Conservation (phyloP, 2,329 filamentous ascomycete species). For the Dendryphion nanum region DNA sequence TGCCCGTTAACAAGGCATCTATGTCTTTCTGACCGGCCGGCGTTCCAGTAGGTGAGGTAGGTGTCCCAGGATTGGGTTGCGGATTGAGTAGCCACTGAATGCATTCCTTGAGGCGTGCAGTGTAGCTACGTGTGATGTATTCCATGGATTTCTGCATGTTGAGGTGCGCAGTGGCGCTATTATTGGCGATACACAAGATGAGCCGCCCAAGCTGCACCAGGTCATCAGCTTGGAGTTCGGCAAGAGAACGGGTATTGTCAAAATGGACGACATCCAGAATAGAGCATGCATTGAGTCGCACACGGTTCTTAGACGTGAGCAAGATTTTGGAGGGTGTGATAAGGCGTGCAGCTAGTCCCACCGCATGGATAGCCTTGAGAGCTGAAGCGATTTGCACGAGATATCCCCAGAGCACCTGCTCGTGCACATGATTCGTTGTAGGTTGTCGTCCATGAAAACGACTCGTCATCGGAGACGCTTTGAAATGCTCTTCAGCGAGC, state of each 20-base stretch:
- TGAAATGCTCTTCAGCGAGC: conserved; percentile 77
- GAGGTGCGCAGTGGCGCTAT: conserved; percentile 57
- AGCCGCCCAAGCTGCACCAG: conserved; percentile 80
- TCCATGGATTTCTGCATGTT: conserved; percentile 73
- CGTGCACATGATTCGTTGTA: conserved; percentile 49
- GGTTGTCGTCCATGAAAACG: conserved; percentile 40
- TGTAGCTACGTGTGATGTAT: conserved; percentile 73
- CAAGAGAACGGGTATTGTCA: conserved; percentile 65
- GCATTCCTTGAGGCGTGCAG: conserved; percentile 72
- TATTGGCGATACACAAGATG: conserved; percentile 78
- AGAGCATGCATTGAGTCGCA: conserved; percentile 83
- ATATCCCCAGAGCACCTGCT: conserved; percentile 85
- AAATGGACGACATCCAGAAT: conserved; percentile 87
- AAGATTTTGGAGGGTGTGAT: conserved; percentile 88
- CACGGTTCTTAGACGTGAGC: conserved; percentile 83
- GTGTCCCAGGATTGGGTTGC: conserved; percentile 20
- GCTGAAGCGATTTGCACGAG: conserved; percentile 88
- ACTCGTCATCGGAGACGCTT: conserved; percentile 22
- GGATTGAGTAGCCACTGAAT: conserved; percentile 79
- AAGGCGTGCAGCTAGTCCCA: conserved; percentile 78
- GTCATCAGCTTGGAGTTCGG: conserved; percentile 85
- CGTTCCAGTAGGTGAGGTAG: conserved; percentile 28
- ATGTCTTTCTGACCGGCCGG: conserved; percentile 63
- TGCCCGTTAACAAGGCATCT: conserved; percentile 74
- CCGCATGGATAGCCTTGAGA: conserved; percentile 78